These are phyloP conservation scores for Quercus engelmannii DNA, from an alignment of 306 rosid species.

Conservation along the genomic window DNA sequence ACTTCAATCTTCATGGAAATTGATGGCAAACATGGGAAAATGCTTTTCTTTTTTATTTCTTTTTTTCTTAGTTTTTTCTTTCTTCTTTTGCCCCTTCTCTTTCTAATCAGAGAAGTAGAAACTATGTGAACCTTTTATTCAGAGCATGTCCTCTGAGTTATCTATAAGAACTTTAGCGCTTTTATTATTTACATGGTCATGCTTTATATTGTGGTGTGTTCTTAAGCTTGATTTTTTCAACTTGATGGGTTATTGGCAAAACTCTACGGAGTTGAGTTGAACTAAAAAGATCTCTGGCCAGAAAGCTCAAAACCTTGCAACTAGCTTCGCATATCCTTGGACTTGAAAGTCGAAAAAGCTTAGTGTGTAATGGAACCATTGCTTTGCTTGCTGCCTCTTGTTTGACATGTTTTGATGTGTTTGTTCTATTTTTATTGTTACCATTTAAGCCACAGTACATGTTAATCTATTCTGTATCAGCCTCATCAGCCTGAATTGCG, in stretches of 20 bases:
- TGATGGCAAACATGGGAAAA: background rate
- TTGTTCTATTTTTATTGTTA: background rate
- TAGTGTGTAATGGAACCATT: background rate
- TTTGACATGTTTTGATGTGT: background rate
- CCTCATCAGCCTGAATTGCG: background rate
- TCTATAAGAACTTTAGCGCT: background rate
- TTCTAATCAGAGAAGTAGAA: background rate
- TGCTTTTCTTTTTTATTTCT: background rate
- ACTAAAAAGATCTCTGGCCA: background rate
- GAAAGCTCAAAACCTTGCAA: background rate
- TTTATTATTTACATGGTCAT: background rate
- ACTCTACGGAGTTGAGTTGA: background rate
- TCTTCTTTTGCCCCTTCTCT: background rate
- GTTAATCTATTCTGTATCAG: background rate
- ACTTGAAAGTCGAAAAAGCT: background rate
- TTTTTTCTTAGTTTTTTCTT: background rate
- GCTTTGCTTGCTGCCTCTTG: background rate
- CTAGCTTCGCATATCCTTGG: background rate
- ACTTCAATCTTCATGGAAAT: background rate
- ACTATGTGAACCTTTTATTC: background rate
- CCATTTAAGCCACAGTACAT: background rate
- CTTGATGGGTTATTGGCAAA: background rate
- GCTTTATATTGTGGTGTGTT: background rate
- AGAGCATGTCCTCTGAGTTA: background rate
- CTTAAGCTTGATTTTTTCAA: background rate